A percentile compares a stretch with the other conserved stretches of the same genome.
These are phyloP conservation scores for Sugiyamaella marilandica DNA, from an alignment of 805 yeast species.

Conservation along the genomic window DNA sequence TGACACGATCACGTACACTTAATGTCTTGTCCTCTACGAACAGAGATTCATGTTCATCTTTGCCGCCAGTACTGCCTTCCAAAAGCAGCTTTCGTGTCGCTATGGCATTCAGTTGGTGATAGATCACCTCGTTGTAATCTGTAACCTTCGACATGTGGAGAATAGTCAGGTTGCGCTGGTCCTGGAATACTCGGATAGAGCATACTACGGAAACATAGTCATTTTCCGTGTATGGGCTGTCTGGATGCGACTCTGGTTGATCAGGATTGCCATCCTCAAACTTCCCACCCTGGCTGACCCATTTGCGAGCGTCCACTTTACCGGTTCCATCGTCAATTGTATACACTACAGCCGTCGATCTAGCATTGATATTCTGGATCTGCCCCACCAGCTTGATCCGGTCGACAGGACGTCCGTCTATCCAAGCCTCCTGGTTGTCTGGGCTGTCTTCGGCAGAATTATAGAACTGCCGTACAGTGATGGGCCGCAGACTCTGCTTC, in stretches of 20 bases:
- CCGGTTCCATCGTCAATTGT: slow-evolving; percentile 69
- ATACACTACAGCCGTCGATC: slow-evolving; percentile 42
- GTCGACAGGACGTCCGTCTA: slow-evolving; percentile 51
- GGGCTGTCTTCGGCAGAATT: slow-evolving; percentile 48
- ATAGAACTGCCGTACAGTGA: slow-evolving; percentile 58
- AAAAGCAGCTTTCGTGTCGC: not conserved
- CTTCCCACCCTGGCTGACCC: slow-evolving; percentile 36
- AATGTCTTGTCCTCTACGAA: slow-evolving; percentile 6
- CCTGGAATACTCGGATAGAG: slow-evolving; percentile 44
- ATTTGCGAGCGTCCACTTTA: slow-evolving; percentile 46
- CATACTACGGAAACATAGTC: slow-evolving; percentile 50
- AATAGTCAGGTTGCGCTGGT: slow-evolving; percentile 47
- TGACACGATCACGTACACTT: slow-evolving; percentile 2
- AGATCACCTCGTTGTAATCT: slow-evolving; percentile 57
- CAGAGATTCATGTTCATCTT: slow-evolving; percentile 4
- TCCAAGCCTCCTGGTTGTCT: slow-evolving; percentile 46
- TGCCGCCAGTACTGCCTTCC: not conserved
- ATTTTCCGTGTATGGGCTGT: slow-evolving; percentile 32
- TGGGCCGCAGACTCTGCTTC: slow-evolving; percentile 39
- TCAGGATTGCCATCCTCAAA: slow-evolving; percentile 23
- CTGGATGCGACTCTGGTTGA: slow-evolving; percentile 20
- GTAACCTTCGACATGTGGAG: slow-evolving; percentile 44
- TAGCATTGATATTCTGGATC: slow-evolving; percentile 41
- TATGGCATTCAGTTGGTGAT: slow-evolving; percentile 54
- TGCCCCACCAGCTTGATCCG: slow-evolving; percentile 56